Conservation (phyloP, 768 basidiomycete genomes). For the Leccinum truebloodii region DNA sequence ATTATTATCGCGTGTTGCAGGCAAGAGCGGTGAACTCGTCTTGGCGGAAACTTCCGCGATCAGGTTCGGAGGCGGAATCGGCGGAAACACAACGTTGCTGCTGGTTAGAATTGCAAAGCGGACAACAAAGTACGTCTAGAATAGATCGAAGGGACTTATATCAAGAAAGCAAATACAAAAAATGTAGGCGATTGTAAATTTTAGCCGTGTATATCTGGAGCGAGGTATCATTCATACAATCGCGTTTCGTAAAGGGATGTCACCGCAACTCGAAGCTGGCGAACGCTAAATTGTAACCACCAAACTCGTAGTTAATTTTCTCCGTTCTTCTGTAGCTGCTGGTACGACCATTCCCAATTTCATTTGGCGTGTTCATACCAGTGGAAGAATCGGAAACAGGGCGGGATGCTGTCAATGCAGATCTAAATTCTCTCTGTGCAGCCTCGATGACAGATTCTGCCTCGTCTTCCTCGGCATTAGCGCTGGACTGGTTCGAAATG, state of each 20-base stretch:
- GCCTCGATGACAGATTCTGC: slow-evolving; percentile 63
- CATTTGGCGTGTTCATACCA: slow-evolving; percentile 16
- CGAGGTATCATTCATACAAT: slow-evolving; percentile 22
- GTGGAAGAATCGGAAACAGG: slow-evolving; percentile 27
- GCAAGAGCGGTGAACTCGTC: neutral
- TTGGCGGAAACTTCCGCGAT: slow-evolving; percentile 1
- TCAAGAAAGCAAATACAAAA: slow-evolving; percentile 21
- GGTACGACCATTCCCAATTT: slow-evolving; percentile 20
- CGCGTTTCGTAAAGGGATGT: slow-evolving; percentile 16
- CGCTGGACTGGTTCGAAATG: slow-evolving; percentile 66
- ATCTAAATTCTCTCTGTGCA: slow-evolving; percentile 72
- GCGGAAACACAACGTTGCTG: slow-evolving; percentile 16
- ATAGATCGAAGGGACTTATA: slow-evolving; percentile 7
- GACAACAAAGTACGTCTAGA: slow-evolving; percentile 20
- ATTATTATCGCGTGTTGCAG: slow-evolving; percentile 10
- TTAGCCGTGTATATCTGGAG: slow-evolving; percentile 20
- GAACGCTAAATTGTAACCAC: slow-evolving; percentile 88
- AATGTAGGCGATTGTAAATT: slow-evolving; percentile 12
- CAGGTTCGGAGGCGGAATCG: neutral
- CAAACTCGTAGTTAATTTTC: slow-evolving; percentile 98
- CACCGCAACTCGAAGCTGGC: slow-evolving; percentile 73
- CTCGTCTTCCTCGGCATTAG: slow-evolving; percentile 42
- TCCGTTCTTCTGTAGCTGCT: slow-evolving; percentile 78
- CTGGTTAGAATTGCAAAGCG: slow-evolving; percentile 17
- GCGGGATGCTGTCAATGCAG: slow-evolving; percentile 49